Conservation (phyloP, 2,329 filamentous ascomycete genomes). For the Zarea fungicola region DNA sequence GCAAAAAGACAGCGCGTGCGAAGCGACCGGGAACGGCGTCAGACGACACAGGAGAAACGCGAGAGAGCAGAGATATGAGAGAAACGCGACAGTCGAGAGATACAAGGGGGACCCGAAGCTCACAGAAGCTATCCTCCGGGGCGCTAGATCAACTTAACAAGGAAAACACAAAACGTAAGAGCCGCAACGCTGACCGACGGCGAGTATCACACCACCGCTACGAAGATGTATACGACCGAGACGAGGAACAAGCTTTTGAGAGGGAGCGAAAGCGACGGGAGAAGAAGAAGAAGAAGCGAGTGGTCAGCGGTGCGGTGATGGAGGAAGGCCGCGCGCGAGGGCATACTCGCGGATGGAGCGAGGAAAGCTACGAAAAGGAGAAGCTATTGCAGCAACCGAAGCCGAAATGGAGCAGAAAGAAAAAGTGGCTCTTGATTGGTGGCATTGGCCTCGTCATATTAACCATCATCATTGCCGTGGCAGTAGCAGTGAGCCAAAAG, state of each 20-base stretch:
- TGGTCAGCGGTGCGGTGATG: conserved; percentile 65
- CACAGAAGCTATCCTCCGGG: conserved; percentile 39
- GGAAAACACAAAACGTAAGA: conserved; percentile 45
- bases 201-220: conserved; percentile 14
- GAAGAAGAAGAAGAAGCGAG: conserved; percentile 46
- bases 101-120: conserved; percentile 20
- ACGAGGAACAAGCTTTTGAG: conserved; percentile 17
- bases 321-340: conserved; percentile 53
- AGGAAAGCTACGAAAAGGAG: conserved; percentile 45
- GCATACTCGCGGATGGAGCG: conserved; percentile 35
- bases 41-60: conserved; percentile 26
- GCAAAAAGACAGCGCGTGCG: conserved; percentile 30
- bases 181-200: conserved; percentile 41
- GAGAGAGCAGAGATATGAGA: conserved; percentile 11
- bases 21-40: conserved; percentile 28
- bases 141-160: conserved; percentile 63
- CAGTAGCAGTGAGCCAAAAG: conserved; percentile 61
- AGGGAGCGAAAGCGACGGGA: conserved; percentile 32
- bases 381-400: conserved; percentile 38
- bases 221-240: conserved; percentile 13
- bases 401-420: conserved; percentile 51
- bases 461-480: conserved; percentile 59
- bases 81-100: conserved; percentile 16
- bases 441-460: conserved; percentile 50
- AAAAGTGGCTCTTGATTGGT: conserved; percentile 60